phyloP scores from a whole-genome alignment of 768 basidiomycete species.

The Gloeophyllum trabeum region DNA sequence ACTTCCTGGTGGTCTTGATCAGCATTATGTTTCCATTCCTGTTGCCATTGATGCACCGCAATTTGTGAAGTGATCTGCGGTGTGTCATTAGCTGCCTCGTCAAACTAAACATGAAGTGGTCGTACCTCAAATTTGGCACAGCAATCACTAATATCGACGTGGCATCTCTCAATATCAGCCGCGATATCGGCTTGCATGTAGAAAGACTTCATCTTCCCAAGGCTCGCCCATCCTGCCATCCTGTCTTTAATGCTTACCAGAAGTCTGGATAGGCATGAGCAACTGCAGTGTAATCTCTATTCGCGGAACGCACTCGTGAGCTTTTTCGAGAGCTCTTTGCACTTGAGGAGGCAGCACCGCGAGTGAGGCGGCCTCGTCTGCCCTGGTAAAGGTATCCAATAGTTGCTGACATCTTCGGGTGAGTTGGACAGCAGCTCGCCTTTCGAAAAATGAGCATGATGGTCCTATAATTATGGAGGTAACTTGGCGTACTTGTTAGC shows the following conservation, averaged over 20 bases:
- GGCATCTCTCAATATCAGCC: conserved; percentile 32
- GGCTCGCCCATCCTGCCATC: conserved; percentile 33
- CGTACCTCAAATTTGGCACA: conserved; percentile 34
- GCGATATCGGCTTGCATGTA: conserved; percentile 32
- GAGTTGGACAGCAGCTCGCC: conserved; percentile 31
- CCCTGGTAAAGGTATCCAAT: conserved; percentile 25
- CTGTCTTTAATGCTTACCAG: too few species aligned
- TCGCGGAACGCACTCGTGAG: conserved; percentile 19
- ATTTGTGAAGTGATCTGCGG: conserved; percentile 31
- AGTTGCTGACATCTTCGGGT: conserved; percentile 34
- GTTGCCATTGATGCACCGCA: conserved; percentile 38
- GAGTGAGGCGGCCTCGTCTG: too few species aligned
- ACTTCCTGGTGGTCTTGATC: conserved; percentile 33
- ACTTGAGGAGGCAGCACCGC: conserved; percentile 18
- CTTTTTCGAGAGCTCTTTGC: conserved; percentile 18
- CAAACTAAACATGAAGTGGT: conserved; percentile 5
- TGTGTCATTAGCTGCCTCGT: background rate
- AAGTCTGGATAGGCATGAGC: background rate
- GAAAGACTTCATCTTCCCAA: conserved; percentile 29
- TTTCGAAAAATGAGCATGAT: conserved; percentile 9
- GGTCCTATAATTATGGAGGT: background rate
- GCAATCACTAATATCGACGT: conserved; percentile 32
- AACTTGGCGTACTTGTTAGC: conserved; percentile 29
- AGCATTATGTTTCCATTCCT: conserved; percentile 24
- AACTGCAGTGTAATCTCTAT: background rate